Evolutionary conservation across 1,284 basidiomycete species (phyloP).

Genomic region (Tausonia pullulans): DNA sequence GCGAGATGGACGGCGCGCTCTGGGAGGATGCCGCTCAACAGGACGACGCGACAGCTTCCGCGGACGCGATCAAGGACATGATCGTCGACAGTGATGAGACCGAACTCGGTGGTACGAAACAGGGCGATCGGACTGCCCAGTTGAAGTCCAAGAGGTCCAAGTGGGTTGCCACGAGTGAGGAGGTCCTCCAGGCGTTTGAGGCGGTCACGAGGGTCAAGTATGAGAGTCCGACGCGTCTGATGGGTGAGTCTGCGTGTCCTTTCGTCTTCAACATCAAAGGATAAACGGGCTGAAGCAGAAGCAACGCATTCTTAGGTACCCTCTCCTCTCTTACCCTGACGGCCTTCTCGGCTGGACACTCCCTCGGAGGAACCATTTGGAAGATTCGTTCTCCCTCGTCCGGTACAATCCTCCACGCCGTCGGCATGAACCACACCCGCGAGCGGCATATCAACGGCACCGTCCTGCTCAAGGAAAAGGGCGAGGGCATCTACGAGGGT

Average conservation of each 20-base stretch:
- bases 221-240: slow-evolving; percentile 16
- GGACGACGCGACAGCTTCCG: too few species aligned
- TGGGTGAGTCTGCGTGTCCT: slow-evolving; percentile 8
- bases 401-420: slow-evolving; percentile 90
- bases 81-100: not conserved
- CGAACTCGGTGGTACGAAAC: not conserved
- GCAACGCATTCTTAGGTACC: slow-evolving; percentile 22
- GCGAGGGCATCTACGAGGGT: slow-evolving; percentile 68
- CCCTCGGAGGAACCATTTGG: slow-evolving; percentile 95
- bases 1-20: slow-evolving; percentile 54
- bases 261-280: not conserved
- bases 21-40: not conserved
- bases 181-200: slow-evolving; percentile 92
- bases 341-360: slow-evolving; percentile 91
- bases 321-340: slow-evolving; percentile 65
- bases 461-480: slow-evolving; percentile 55
- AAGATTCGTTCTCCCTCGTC: slow-evolving; percentile 94
- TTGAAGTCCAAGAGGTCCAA: slow-evolving; percentile 31
- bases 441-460: slow-evolving; percentile 95
- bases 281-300: not conserved
- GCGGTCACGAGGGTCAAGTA: slow-evolving; percentile 64
- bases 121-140: not conserved
- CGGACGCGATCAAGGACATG: not conserved
- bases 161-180: slow-evolving; percentile 62
- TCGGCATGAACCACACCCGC: slow-evolving; percentile 91